A percentile compares a stretch with the other conserved stretches of the same genome.
These are phyloP conservation scores for Ceratocystis diversiconidia DNA, from an alignment of 2,329 filamentous ascomycete species.

Conservation along the genomic window DNA sequence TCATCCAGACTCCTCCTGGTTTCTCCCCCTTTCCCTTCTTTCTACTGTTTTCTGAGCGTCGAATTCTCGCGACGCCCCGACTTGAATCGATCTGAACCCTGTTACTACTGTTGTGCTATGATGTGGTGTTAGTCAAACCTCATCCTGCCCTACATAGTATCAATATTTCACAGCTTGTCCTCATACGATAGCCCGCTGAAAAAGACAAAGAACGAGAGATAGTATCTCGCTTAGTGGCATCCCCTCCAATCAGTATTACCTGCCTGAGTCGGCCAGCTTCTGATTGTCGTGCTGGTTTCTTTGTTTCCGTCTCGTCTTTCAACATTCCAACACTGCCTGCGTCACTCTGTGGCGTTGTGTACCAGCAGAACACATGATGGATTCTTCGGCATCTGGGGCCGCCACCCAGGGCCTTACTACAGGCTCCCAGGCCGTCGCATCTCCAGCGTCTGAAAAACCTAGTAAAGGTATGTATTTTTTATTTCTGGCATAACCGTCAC, in stretches of 20 bases:
- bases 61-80: neutral
- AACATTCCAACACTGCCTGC: neutral
- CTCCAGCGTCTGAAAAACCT: conserved; percentile 13
- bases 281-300: neutral
- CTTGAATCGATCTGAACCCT: neutral
- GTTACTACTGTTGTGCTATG: neutral
- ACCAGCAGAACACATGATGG: neutral
- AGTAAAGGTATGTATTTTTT: conserved; percentile 16
- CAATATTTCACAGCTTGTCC: neutral
- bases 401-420: conserved; percentile 7
- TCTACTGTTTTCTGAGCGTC: neutral
- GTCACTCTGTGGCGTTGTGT: neutral
- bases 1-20: neutral
- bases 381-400: neutral
- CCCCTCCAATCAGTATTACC: neutral
- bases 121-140: conserved; percentile 3
- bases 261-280: neutral
- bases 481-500: neutral
- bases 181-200: neutral
- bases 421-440: conserved; percentile 8
- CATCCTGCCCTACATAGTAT: neutral
- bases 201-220: neutral
- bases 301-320: neutral
- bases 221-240: neutral
- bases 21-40: neutral